phyloP scores from a whole-genome alignment of 306 rosid species.

The Rosa multiflora region DNA sequence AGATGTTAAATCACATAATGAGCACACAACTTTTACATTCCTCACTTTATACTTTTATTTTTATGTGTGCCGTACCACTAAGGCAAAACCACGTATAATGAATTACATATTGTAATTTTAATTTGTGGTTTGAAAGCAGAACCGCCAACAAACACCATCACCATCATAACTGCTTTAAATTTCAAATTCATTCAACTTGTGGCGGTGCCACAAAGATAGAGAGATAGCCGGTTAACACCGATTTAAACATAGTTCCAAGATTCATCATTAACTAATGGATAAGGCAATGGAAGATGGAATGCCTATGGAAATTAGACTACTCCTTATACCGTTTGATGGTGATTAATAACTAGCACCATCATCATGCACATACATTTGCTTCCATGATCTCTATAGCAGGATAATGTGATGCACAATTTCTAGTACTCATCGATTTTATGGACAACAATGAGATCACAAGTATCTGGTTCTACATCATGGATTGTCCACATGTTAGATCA shows the following conservation, averaged over 20 bases:
- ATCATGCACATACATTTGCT: conserved; percentile 20
- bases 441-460: conserved; percentile 25
- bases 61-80: too few relatives aligned
- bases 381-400: conserved; percentile 25
- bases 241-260: neutral
- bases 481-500: conserved; percentile 25
- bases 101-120: too few relatives aligned
- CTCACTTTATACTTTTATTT: too few relatives aligned
- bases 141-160: neutral
- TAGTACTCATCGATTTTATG: conserved; percentile 20
- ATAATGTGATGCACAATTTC: conserved; percentile 27
- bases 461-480: conserved; percentile 48
- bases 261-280: neutral
- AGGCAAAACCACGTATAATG: neutral
- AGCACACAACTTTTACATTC: too few relatives aligned
- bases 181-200: neutral
- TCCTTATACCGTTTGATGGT: neutral
- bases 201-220: neutral
- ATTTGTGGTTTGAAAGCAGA: neutral
- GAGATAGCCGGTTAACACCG: neutral
- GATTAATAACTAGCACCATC: conserved; percentile 2
- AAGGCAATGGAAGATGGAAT: neutral
- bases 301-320: neutral
- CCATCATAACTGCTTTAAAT: neutral
- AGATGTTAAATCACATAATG: too few relatives aligned